These are phyloP conservation scores for Brassica incana DNA, from an alignment of 345 rosid species.

Conservation along the genomic window DNA sequence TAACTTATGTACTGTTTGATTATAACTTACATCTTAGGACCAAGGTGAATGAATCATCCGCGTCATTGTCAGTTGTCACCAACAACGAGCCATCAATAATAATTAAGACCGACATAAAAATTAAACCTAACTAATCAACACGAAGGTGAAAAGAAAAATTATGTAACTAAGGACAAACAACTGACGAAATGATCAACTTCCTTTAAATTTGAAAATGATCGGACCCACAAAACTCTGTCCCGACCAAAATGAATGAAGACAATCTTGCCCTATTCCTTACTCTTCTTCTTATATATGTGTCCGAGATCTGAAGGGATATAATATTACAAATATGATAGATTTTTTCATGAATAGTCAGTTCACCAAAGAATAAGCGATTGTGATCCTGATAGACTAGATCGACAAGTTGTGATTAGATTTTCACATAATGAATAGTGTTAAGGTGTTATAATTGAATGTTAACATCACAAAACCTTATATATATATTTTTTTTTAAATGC, in stretches of 20 bases:
- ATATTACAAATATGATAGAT: neutral
- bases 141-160: neutral
- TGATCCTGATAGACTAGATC: neutral
- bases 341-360: neutral
- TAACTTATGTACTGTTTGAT: slow-evolving; percentile 8
- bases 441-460: neutral
- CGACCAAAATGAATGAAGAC: slow-evolving; percentile 13
- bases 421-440: neutral
- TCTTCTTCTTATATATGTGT: neutral
- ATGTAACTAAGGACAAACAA: neutral
- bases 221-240: neutral
- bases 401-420: neutral
- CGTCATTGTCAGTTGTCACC: slow-evolving; percentile 4
- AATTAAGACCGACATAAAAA: neutral
- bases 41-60: slow-evolving; percentile 14
- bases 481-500: too few species aligned
- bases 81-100: neutral
- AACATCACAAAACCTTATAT: neutral
- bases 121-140: neutral
- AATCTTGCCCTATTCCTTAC: neutral
- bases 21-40: neutral
- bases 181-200: neutral
- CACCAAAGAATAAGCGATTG: neutral
- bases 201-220: neutral
- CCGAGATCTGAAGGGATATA: neutral